Conservation (phyloP, 805 yeast genomes). For the Kluyveromyces dobzhanskii region DNA sequence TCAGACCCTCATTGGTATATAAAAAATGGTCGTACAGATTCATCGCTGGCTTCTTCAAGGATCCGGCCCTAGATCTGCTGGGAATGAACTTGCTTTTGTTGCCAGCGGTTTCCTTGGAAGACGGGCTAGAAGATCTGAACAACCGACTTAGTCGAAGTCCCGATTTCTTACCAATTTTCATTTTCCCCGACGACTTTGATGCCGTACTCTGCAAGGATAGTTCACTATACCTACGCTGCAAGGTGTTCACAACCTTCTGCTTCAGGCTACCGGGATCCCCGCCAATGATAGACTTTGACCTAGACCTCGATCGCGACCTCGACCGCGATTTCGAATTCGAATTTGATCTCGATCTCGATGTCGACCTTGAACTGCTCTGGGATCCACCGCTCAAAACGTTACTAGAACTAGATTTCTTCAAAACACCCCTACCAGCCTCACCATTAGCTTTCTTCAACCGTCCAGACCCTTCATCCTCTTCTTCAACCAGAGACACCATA, state of each 20-base stretch:
- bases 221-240: slow-evolving; percentile 1
- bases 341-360: not conserved
- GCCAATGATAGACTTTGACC: slow-evolving; percentile 1
- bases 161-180: not conserved
- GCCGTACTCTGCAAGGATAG: not conserved
- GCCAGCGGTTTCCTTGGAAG: not conserved
- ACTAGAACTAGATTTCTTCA: too few species aligned
- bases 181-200: not conserved
- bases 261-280: not conserved
- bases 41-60: slow-evolving; percentile 2
- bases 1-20: slow-evolving; percentile 23
- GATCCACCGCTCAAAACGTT: too few species aligned
- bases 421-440: too few species aligned
- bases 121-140: slow-evolving; percentile 1
- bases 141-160: slow-evolving; percentile 1
- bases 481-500: not conserved
- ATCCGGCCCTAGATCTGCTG: not conserved
- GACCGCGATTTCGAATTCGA: not conserved
- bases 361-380: not conserved
- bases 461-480: not conserved
- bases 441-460: too few species aligned
- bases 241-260: not conserved
- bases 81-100: not conserved
- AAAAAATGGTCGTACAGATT: slow-evolving; percentile 8
- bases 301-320: not conserved